These are phyloP conservation scores for Coniochaeta sp. DNA, from an alignment of 2,329 filamentous ascomycete species.

Conservation along the genomic window DNA sequence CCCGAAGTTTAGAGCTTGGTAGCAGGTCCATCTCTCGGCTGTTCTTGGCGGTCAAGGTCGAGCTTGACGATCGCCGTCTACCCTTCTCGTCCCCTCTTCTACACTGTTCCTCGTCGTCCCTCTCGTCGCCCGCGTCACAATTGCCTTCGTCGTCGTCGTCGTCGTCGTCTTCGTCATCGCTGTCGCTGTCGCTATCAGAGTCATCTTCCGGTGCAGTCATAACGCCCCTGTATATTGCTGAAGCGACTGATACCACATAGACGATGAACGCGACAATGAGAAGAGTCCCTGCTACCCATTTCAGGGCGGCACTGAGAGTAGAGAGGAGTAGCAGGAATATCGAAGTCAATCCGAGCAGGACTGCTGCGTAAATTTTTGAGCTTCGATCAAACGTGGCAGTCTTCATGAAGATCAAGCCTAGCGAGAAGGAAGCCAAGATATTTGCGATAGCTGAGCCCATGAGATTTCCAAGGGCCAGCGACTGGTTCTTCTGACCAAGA, in stretches of 20 bases:
- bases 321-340: conserved; percentile 24
- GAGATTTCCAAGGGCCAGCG: conserved; percentile 42
- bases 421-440: conserved; percentile 43
- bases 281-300: conserved; percentile 25
- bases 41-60: not conserved
- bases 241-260: conserved; percentile 35
- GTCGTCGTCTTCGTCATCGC: conserved; percentile 4
- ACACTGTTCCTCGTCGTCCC: conserved; percentile 2
- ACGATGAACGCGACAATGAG: conserved; percentile 33
- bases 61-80: conserved; percentile 1
- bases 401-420: conserved; percentile 36
- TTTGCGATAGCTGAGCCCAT: conserved; percentile 44
- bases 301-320: conserved; percentile 21
- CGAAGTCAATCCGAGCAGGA: conserved; percentile 32
- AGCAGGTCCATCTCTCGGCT: not conserved
- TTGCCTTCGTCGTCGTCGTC: conserved; percentile 2
- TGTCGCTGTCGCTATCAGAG: conserved; percentile 24
- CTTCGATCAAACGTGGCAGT: conserved; percentile 32
- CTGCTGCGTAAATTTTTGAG: conserved; percentile 35
- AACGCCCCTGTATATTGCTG: conserved; percentile 34
- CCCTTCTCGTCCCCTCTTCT: conserved; percentile 4
- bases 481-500: conserved; percentile 31
- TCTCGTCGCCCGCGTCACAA: conserved; percentile 10
- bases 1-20: not conserved
- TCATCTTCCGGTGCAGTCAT: conserved; percentile 31